Conservation (phyloP, 2,329 filamentous ascomycete genomes). For the Diaporthe citrichinensis region DNA sequence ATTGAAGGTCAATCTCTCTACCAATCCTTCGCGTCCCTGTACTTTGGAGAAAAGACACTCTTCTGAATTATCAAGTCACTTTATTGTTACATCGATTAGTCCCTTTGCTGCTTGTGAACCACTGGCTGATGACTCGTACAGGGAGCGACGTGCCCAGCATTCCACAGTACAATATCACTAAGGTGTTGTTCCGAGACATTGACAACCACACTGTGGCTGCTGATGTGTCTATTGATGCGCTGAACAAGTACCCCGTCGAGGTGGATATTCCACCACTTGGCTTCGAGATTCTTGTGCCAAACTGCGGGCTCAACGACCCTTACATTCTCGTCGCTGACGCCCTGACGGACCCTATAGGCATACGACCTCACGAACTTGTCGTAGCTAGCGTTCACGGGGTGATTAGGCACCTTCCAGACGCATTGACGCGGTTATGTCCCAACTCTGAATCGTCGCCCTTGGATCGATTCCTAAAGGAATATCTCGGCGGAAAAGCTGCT, state of each 20-base stretch:
- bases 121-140: constrained; percentile 60
- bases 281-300: constrained; percentile 88
- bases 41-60: constrained; percentile 71
- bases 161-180: constrained; percentile 86
- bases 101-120: constrained; percentile 43
- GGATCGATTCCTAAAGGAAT: constrained; percentile 84
- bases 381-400: constrained; percentile 78
- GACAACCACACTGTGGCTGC: constrained; percentile 79
- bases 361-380: constrained; percentile 78
- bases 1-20: constrained; percentile 88
- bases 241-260: constrained; percentile 84
- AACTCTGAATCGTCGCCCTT: constrained; percentile 84
- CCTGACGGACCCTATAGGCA: constrained; percentile 74
- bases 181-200: constrained; percentile 84
- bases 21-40: constrained; percentile 71
- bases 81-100: constrained; percentile 31
- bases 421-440: constrained; percentile 81
- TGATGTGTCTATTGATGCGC: constrained; percentile 79
- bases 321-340: constrained; percentile 86
- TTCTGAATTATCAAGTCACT: constrained; percentile 48
- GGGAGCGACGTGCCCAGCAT: constrained; percentile 80
- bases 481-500: constrained; percentile 84
- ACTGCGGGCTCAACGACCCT: constrained; percentile 79
- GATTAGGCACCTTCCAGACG: constrained; percentile 80
- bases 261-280: constrained; percentile 83